Percentiles rank a stretch among this genome's conserved stretches.
These are phyloP conservation scores for Psidium friedrichsthalianum DNA, from an alignment of 345 rosid genomes.

Conservation along the genomic window DNA sequence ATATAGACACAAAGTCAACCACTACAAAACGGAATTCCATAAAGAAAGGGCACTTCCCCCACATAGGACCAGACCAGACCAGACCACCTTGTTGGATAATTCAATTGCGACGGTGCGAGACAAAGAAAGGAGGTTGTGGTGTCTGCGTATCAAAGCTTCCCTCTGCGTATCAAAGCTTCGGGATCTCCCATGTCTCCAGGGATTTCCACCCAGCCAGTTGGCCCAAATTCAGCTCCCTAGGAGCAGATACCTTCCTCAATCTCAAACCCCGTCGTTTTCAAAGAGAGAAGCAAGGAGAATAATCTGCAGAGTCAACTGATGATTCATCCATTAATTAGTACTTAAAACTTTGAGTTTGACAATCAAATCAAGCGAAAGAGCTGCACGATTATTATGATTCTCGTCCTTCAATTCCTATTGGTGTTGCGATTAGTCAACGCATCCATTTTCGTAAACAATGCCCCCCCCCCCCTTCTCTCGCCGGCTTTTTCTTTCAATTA, in stretches of 20 bases:
- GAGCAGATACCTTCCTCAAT: not conserved
- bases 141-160: slow-evolving; percentile 22
- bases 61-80: not conserved
- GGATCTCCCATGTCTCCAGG: slow-evolving; percentile 76
- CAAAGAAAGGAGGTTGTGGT: not conserved
- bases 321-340: not conserved
- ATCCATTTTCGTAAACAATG: not conserved
- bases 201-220: slow-evolving; percentile 35
- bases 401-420: not conserved
- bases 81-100: not conserved
- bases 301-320: not conserved
- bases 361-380: not conserved
- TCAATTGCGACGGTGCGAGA: not conserved
- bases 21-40: not conserved
- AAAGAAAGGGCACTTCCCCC: slow-evolving; percentile 6
- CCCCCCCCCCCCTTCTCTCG: not conserved
- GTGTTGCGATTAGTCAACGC: not conserved
- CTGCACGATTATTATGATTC: not conserved
- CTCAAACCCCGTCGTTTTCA: not conserved
- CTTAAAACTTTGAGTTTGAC: not conserved
- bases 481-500: not conserved
- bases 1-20: slow-evolving; percentile 34
- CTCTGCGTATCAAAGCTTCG: slow-evolving; percentile 28
- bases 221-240: slow-evolving; percentile 3
- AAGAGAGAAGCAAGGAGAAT: not conserved